Evolutionary conservation across 2,329 filamentous ascomycete genomes (phyloP), one percentile per base, ranked within the genome.

Genomic region (Aureobasidium sp.): DNA sequence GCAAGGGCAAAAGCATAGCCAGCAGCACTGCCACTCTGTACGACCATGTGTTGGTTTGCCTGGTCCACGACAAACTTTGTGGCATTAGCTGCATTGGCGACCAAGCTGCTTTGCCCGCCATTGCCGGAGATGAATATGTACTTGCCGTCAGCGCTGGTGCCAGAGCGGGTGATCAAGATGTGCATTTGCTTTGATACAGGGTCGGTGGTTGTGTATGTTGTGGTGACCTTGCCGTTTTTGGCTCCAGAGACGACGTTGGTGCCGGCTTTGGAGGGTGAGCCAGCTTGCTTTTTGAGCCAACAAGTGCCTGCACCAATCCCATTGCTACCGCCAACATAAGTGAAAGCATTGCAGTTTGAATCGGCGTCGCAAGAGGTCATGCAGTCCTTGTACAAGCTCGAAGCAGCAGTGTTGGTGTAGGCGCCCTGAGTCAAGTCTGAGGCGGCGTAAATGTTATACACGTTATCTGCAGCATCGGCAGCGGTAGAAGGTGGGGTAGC

Each of bases 361-460:
- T 54, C 48, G 47, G 53, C 39, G 24, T 65, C 62, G 40, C 64
- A 65, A 19, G 37, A 37, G 29, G 53, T 42, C 47, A 62, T 49
- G n/a, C 64, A 65, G 24, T 65, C 64, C 6, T 49, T 27, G 54
- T 63, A 65, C 5, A 59, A 64, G 53, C 6, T 42, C 17, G 35
- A 24, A 19, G 62, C 62, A 12, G 24, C 35, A 17, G 39, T 47
- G 59, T 60, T 64, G 15, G 62, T 19, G 45, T 59, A 64, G 29
- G 62, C 42, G 24, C 62, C 53, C 19, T 39, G 39, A 9, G 50
- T 58, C n/a, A 35, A 49, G 31, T 64, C 62, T 1, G 62, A 54
- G 12, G 50, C 44, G 54, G 45, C 61, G 45, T 58, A 52, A 33
- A 63, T 45, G 14, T 47, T 63, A 37, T 52, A 61, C n/a, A 29